Conservation (phyloP, 1,284 basidiomycete genomes). For the Marasmius oreades region DNA sequence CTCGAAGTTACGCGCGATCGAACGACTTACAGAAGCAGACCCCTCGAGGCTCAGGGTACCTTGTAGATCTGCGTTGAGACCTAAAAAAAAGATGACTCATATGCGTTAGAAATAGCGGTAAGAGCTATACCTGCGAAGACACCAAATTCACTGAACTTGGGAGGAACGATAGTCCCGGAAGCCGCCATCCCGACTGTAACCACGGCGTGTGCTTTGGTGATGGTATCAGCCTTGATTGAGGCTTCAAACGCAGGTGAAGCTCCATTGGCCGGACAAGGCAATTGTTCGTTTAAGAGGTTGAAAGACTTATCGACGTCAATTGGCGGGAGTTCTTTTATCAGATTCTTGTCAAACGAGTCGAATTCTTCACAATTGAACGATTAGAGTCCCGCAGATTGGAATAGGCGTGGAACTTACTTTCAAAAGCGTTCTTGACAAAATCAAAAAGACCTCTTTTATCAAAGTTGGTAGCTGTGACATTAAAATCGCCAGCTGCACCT, state of each 20-base stretch:
- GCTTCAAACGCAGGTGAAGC: constrained; percentile 17
- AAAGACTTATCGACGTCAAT: constrained; percentile 18
- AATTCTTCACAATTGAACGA: constrained; percentile 5
- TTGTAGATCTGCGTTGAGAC: constrained; percentile 11
- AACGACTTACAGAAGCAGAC: constrained; percentile 5
- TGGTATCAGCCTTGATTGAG: constrained; percentile 16
- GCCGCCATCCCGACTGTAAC: constrained; percentile 13
- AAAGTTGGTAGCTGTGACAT: constrained; percentile 17
- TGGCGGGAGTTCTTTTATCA: constrained; percentile 12
- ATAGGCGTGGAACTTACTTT: constrained; percentile 12
- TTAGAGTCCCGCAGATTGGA: neutral
- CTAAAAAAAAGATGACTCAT: neutral
- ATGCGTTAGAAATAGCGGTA: too few species aligned
- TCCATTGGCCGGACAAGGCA: constrained; percentile 18
- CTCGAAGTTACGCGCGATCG: neutral
- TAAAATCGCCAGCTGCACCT: constrained; percentile 19
- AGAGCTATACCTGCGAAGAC: constrained; percentile 11
- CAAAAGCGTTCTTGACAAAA: constrained; percentile 17
- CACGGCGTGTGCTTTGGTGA: constrained; percentile 8
- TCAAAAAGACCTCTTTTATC: constrained; percentile 6
- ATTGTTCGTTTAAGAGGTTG: constrained; percentile 17
- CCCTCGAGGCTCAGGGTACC: constrained; percentile 9
- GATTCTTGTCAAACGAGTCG: constrained; percentile 8
- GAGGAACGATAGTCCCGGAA: constrained; percentile 14
- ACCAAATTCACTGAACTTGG: constrained; percentile 11